Percentiles rank a stretch among this genome's conserved stretches.
Evolutionary conservation across 768 basidiomycete species (phyloP).

Genomic region (Pleurotus ostreatus): DNA sequence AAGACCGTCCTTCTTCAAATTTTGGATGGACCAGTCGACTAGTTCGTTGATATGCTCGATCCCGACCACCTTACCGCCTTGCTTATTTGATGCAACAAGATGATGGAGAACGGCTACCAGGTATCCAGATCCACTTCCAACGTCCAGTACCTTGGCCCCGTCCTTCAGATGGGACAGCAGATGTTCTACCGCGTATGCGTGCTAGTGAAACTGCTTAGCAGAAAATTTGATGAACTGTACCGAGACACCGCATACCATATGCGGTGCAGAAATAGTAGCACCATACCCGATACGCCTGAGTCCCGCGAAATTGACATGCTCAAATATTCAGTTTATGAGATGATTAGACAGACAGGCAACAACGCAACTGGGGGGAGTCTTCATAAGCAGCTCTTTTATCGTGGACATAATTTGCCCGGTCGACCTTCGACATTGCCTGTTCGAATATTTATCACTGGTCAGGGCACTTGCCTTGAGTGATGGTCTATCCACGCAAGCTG

Average conservation of each 20-base stretch:
- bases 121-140: constrained; percentile 89
- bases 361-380: constrained; percentile 70
- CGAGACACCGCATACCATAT: constrained; percentile 65
- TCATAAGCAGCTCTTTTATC: constrained; percentile 53
- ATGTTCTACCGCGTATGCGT: constrained; percentile 81
- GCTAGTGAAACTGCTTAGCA: constrained; percentile 35
- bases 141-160: constrained; percentile 78
- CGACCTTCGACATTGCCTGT: constrained; percentile 68
- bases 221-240: not conserved
- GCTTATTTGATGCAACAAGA: constrained; percentile 45
- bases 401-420: constrained; percentile 66
- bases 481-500: constrained; percentile 15
- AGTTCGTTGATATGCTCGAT: constrained; percentile 89
- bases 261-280: constrained; percentile 94
- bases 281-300: constrained; percentile 71
- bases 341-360: not conserved
- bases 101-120: constrained; percentile 78
- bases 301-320: not conserved
- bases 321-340: not conserved
- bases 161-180: constrained; percentile 69
- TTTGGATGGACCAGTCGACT: constrained; percentile 62
- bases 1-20: constrained; percentile 66
- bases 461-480: not conserved
- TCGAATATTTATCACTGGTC: not conserved
- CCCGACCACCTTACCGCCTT: constrained; percentile 67